phyloP scores from a whole-genome alignment of 768 basidiomycete genomes.

The Lentinula edodes region DNA sequence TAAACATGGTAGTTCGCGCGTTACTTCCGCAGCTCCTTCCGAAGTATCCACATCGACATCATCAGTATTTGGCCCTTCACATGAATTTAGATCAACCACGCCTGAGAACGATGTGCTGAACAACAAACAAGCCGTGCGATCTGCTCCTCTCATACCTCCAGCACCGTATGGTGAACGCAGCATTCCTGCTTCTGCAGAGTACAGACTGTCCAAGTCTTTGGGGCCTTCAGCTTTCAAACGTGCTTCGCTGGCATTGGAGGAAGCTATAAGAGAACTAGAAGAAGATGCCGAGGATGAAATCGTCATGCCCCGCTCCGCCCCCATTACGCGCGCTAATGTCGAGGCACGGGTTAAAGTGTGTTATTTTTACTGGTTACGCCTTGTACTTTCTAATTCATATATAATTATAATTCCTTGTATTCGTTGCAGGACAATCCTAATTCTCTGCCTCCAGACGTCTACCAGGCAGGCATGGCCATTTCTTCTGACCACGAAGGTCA shows the following conservation, averaged over 20 bases:
- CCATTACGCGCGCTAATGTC: conserved; percentile 34
- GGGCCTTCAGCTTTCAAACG: conserved; percentile 49
- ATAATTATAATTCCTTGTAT: neutral
- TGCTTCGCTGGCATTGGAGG: conserved; percentile 69
- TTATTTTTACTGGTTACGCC: conserved; percentile 9
- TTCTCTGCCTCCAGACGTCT: conserved; percentile 30
- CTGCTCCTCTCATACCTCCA: conserved; percentile 35
- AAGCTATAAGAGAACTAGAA: conserved; percentile 74
- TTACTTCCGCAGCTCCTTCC: conserved; percentile 46
- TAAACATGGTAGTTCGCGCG: conserved; percentile 37
- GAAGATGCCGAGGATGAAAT: conserved; percentile 75
- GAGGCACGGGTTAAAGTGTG: conserved; percentile 29
- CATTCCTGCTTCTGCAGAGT: conserved; percentile 33
- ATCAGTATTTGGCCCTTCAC: conserved; percentile 31
- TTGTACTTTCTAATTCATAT: neutral
- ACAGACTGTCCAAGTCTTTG: conserved; percentile 44
- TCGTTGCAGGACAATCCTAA: neutral
- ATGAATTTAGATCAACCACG: conserved; percentile 47
- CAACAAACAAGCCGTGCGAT: conserved; percentile 30
- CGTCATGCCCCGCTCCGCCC: conserved; percentile 61
- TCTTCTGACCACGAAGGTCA: conserved; percentile 54
- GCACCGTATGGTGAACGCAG: conserved; percentile 29
- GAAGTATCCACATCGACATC: conserved; percentile 33
- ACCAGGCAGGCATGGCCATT: conserved; percentile 66
- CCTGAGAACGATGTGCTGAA: conserved; percentile 43